These are phyloP conservation scores for Trifolium repens DNA, from an alignment of 306 rosid genomes.

Conservation along the genomic window DNA sequence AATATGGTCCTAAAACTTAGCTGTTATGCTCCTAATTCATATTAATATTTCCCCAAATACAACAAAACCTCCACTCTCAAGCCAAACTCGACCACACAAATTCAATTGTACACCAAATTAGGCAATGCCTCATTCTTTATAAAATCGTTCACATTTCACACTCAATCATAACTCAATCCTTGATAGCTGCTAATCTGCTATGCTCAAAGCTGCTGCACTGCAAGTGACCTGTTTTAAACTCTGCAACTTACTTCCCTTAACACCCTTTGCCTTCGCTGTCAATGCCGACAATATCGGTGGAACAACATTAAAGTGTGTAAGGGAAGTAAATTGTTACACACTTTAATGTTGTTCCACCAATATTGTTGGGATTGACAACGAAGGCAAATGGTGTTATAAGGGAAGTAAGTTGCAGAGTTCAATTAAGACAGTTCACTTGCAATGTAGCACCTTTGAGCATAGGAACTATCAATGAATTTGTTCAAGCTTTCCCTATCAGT, in stretches of 20 bases:
- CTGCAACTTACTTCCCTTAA: conserved; percentile 42
- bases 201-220: conserved; percentile 76
- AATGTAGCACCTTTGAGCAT: conserved; percentile 75
- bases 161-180: not conserved
- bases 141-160: not conserved
- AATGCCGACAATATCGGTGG: conserved; percentile 70
- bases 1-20: not conserved
- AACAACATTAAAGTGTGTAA: conserved; percentile 81
- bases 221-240: not conserved
- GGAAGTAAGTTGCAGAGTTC: conserved; percentile 42
- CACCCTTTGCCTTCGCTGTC: conserved; percentile 58
- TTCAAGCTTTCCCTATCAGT: conserved; percentile 52
- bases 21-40: conserved; percentile 1
- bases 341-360: conserved; percentile 78
- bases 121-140: not conserved
- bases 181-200: conserved; percentile 29
- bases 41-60: not conserved
- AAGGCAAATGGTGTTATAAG: conserved; percentile 38
- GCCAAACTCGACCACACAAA: not conserved
- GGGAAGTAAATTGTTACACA: conserved; percentile 77
- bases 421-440: not conserved
- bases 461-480: conserved; percentile 54
- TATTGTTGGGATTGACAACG: conserved; percentile 60
- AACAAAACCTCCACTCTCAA: not conserved
- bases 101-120: not conserved